Conservation (phyloP, 345 rosid genomes). For the Isatis tinctoria region DNA sequence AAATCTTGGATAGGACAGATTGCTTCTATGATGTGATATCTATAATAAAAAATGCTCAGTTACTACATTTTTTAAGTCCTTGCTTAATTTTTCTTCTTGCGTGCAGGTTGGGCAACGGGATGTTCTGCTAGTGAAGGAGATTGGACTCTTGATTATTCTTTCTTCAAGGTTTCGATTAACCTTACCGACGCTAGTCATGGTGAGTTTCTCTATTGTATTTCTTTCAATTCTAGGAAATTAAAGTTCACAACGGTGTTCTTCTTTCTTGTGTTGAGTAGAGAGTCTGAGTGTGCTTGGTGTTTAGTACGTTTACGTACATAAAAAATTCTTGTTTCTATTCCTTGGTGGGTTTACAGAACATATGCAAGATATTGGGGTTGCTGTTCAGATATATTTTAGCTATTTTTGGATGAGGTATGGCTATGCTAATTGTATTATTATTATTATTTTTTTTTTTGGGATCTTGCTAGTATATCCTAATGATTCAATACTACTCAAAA, state of each 20-base stretch:
- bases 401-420: conserved; percentile 91
- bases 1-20: no score
- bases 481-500: conserved; percentile 1
- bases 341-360: conserved; percentile 53
- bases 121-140: conserved; percentile 73
- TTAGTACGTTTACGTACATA: conserved; percentile 7
- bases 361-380: conserved; percentile 74
- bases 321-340: neutral
- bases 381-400: conserved; percentile 72
- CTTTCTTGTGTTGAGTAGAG: neutral
- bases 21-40: neutral
- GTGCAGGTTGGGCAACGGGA: conserved; percentile 85
- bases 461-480: neutral
- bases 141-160: conserved; percentile 62
- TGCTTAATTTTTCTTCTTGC: neutral
- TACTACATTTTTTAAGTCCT: neutral
- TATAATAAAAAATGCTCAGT: neutral
- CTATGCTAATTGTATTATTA: no score
- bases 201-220: conserved; percentile 25
- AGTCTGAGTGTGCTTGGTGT: conserved; percentile 11
- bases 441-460: neutral
- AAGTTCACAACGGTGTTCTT: conserved; percentile 2
- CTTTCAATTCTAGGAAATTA: neutral
- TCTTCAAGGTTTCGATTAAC: conserved; percentile 62
- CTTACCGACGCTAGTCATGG: conserved; percentile 98